Base-by-base conservation (phyloP, 1,284 basidiomycete genomes). In the Ustilago loliicola region DNA sequence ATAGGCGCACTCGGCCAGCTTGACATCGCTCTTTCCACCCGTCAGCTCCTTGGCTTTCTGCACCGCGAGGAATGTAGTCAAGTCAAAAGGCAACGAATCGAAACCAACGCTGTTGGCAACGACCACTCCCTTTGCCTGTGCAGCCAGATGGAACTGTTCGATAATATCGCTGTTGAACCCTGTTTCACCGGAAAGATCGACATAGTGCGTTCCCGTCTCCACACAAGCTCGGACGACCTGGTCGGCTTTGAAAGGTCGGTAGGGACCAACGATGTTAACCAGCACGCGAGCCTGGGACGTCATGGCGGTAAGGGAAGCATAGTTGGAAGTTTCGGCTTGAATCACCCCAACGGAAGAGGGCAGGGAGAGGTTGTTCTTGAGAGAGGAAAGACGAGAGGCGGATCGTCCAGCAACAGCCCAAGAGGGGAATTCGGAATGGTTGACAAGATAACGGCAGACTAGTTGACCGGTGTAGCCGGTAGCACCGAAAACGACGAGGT, bases 101-200 rank as follows among this genome's bases (percentile, higher is more conserved):
- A 92, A 90, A 0, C 92, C 93, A 68, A 90, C 92, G 3, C 90
- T 88, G 13, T 91, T 91, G 9, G 94, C 88, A 70, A 95, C 91
- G 70, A 91, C 89, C 1, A 92, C 88, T 21, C 90, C 89, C 0
- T 90, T 91, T 83, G 91, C 90, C 19, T 88, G 89, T 0, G 93
- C 93, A 5, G 88, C 81, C 77, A 89, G 91, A 86, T 94, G 91
- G 80, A 89, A 92, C 88, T 90, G 82, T 5, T 87, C 79, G 59
- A 92, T 89, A 65, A 91, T 89, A 34, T 89, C 87, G 52, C 81
- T 87, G 38, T 91, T 78, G 68, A 78, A 78, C 1, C 71, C 76
- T 0, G 76, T 74, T 30, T 92, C 92, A 38, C 90, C 89, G 42
- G 68, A 66, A 23, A 92, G 87, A 85, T 93, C 92, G 36, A 92